These are phyloP conservation scores for Exophiala bonariae DNA, from an alignment of 2,329 filamentous ascomycete species.

Conservation along the genomic window DNA sequence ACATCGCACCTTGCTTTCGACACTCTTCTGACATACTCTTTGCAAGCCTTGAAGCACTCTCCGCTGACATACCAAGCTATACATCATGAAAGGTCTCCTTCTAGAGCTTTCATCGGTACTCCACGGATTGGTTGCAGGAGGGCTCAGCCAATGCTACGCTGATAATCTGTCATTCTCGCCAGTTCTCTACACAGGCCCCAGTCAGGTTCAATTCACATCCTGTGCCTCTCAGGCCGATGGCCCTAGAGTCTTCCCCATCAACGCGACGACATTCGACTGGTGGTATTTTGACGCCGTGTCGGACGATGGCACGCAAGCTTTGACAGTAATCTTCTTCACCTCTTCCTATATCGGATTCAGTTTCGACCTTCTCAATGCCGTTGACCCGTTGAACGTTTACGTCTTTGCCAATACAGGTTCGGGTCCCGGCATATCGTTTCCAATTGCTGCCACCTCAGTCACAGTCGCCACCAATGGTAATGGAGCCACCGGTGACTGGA, in stretches of 20 bases:
- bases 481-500: conserved; percentile 17
- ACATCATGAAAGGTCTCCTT: too few species aligned
- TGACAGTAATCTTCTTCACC: conserved; percentile 28
- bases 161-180: neutral
- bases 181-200: neutral
- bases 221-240: conserved; percentile 25
- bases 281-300: conserved; percentile 44
- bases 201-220: conserved; percentile 7
- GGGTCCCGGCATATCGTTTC: neutral
- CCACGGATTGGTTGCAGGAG: too few species aligned
- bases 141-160: neutral
- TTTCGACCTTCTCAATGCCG: neutral
- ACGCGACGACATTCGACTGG: conserved; percentile 37
- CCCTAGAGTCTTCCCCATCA: conserved; percentile 31
- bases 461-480: conserved; percentile 11
- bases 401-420: neutral
- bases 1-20: too few species aligned
- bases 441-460: neutral
- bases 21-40: too few species aligned
- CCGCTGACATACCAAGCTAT: too few species aligned
- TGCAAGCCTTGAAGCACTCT: too few species aligned
- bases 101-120: too few species aligned
- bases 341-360: neutral
- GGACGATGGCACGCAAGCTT: conserved; percentile 26
- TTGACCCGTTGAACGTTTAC: neutral